phyloP scores from a whole-genome alignment of 176 grass and related monocot species.

The Oryza australiensis region DNA sequence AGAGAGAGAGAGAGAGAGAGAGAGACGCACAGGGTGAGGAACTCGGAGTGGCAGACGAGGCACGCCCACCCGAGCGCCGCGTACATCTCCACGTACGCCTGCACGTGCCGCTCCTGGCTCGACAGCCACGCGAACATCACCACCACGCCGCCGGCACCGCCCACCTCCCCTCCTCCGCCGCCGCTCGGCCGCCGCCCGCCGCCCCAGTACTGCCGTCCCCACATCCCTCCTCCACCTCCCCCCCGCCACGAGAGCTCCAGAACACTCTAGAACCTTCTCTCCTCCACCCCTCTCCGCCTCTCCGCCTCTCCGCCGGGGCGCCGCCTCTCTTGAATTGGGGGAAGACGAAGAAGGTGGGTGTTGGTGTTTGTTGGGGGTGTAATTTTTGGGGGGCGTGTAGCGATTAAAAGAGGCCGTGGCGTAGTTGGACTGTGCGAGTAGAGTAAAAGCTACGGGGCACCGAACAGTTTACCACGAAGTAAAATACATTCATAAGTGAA shows the following conservation, averaged over 20 bases:
- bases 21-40: conserved; percentile 62
- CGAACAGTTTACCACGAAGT: background rate
- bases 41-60: conserved; percentile 89
- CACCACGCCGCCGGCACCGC: conserved; percentile 63
- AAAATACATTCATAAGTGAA: background rate
- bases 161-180: background rate
- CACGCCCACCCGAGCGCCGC: conserved; percentile 71
- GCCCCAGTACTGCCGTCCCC: conserved; percentile 91
- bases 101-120: conserved; percentile 79
- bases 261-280: conserved; percentile 13
- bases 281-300: background rate
- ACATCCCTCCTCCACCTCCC: conserved; percentile 37
- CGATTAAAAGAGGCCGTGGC: background rate
- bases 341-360: background rate
- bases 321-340: background rate
- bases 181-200: conserved; percentile 33
- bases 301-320: too few species aligned
- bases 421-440: background rate
- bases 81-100: conserved; percentile 71
- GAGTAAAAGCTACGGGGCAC: conserved; percentile 12
- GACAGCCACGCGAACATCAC: conserved; percentile 96
- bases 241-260: background rate
- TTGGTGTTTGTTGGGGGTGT: background rate
- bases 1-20: background rate
- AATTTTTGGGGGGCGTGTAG: conserved; percentile 37